phyloP scores from a whole-genome alignment of 2,329 filamentous ascomycete species.

The Fusarium nematophilum region DNA sequence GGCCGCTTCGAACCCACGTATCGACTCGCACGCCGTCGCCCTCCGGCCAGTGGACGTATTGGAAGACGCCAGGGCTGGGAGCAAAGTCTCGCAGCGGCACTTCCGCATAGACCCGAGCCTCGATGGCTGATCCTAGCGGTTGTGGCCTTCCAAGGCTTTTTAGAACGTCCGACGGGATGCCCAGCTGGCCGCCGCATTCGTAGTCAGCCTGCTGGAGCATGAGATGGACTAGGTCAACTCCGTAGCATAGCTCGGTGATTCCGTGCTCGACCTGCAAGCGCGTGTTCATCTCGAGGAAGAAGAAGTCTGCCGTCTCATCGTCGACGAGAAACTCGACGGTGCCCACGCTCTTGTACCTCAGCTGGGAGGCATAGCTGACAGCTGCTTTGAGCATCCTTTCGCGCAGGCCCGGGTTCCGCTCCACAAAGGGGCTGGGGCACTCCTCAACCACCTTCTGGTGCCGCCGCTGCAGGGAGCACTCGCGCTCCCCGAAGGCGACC shows the following conservation, averaged over 20 bases:
- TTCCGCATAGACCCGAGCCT: conserved; percentile 53
- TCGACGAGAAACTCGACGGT: conserved; percentile 71
- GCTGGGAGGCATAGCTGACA: conserved; percentile 22
- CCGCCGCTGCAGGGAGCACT: conserved; percentile 74
- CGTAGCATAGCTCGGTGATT: conserved; percentile 81
- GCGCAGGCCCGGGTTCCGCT: conserved; percentile 47
- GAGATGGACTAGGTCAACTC: conserved; percentile 74
- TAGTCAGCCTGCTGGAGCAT: conserved; percentile 52
- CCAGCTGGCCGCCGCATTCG: conserved; percentile 21
- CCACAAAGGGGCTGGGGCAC: conserved; percentile 71
- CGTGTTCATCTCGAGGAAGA: conserved; percentile 65
- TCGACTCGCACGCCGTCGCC: conserved; percentile 65
- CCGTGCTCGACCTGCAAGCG: conserved; percentile 82
- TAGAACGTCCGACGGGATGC: conserved; percentile 14
- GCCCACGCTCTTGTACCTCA: conserved; percentile 35
- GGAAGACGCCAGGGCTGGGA: conserved; percentile 68
- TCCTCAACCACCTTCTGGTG: conserved; percentile 80
- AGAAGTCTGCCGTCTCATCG: conserved; percentile 70
- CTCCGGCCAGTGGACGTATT: conserved; percentile 65
- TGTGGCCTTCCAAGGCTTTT: conserved; percentile 17
- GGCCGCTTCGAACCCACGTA: conserved; percentile 70
- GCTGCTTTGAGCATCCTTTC: conserved; percentile 37
- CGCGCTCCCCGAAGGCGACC: conserved; percentile 71
- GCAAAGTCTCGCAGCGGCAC: conserved; percentile 67
- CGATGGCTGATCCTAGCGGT: conserved; percentile 48